Base-by-base conservation (phyloP, 441 rosid genomes). In the Gossypium aridum region DNA sequence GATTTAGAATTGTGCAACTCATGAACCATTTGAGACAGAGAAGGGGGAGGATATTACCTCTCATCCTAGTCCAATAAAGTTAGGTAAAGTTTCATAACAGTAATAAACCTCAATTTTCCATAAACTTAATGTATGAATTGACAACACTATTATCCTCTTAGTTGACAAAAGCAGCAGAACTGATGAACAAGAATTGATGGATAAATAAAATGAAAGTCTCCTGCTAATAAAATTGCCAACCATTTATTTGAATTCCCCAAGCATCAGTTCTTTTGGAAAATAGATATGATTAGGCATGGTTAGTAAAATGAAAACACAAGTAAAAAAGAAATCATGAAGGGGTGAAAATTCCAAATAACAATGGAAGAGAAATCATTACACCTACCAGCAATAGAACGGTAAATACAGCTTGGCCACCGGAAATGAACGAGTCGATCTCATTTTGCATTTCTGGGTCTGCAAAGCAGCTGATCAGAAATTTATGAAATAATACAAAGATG, bases 401-500 rank as follows among this genome's bases (percentile, higher is more conserved):
- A 66, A 93, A 96, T 71, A 77, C 73, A 22, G 98, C 97, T 82
- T 86, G 87, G 64, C 94, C 93, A 78, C 80, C 79, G 39, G 97
- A 83, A 34, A 89, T 81, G 73, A 79, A 76, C 0, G 75, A 75
- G 74, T 90, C 87, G 70, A 92, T 93, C 83, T 90, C 91, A 64
- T 76, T 79, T 80, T 93, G 94, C 98, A 96, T 93, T 19, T 90
- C 92, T 73, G 83, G 84, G 77, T 91, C 98, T 93, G 86, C 63
- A 82, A 79, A 79, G 31, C 60, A 77, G 63, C 72, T 20, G n/a
- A 73, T 75, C 55, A 79, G 59, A 76, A 62, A 57, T 70, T 69
- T 45, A 67, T 39, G 72, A 23, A 59, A 80, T 23, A 51, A 71
- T 70, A 57, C 37, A 70, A 57, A 10, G 54, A 26, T 4, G 74